Base-by-base conservation (phyloP, 2,329 filamentous ascomycete species). In the Zasmidium citrigriseum region DNA sequence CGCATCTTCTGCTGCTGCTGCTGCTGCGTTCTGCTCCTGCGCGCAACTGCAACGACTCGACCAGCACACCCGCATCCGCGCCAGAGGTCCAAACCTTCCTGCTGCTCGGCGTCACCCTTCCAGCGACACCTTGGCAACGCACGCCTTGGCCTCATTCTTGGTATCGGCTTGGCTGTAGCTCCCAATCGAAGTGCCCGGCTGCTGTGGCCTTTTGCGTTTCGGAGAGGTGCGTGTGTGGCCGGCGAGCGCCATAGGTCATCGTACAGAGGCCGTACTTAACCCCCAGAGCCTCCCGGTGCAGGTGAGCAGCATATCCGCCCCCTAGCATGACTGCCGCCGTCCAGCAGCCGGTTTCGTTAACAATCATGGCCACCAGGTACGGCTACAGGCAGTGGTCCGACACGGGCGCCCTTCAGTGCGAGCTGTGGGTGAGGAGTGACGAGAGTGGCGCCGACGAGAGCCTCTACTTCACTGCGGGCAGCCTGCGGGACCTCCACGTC, bases 401-500 rank as follows among this genome's bases (percentile, higher is more conserved):
- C 25, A 23, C 38, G 12, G 61, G 61, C 22, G 34, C 52, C 21
- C 45, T 63, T 25, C 48, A 49, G 21, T 54, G 49, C 52, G 61
- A 63, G 51, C 60, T 58, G 46, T 63, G 61, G 61, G 58, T 63
- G 49, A 23, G 54, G 46, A 18, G 38, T 24, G 45, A 54, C 52
- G 55, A 48, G 45, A 53, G 41, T 47, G 20, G 46, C 57, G 27
- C 50, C 52, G 23, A 10, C 52, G 50, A 54, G 20, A 46, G 48
- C 38, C 18, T 62, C 21, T 29, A 58, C 21, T 60, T 63, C 52
- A 63, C 58, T 9, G 58, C 61, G 25, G 61, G 61, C 44, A 56
- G 46, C 16, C 58, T 61, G 5, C 45, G 52, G 27, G 25, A 24
- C 24, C 55, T 63, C 29, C 55, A 63, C 55, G 48, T 53, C 44